phyloP scores from a whole-genome alignment of 495 filamentous ascomycete species.

The Lasiosphaeriaceae sp. region DNA sequence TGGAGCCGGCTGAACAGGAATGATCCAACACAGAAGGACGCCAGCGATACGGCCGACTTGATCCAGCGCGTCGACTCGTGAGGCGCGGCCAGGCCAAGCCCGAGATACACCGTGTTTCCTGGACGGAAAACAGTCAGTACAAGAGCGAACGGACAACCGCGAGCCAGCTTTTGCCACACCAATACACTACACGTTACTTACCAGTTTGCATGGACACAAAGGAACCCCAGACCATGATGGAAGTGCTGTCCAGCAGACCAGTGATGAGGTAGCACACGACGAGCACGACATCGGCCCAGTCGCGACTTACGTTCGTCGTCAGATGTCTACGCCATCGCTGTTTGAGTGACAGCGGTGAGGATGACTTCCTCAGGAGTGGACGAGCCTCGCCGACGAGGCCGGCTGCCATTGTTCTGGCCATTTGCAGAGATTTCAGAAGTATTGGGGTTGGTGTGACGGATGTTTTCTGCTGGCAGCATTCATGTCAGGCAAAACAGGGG shows the following conservation, averaged over 20 bases:
- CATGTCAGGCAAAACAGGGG: no score
- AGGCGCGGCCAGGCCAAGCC: conserved; percentile 59
- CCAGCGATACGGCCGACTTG: conserved; percentile 60
- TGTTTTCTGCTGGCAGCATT: no score
- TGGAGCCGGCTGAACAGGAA: conserved; percentile 61
- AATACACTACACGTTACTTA: no score
- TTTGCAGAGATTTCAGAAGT: neutral
- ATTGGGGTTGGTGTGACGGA: conserved; percentile 8
- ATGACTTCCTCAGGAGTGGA: conserved; percentile 32
- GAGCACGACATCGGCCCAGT: conserved; percentile 58
- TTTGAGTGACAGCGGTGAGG: conserved; percentile 4
- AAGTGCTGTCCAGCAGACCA: conserved; percentile 67
- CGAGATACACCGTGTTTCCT: conserved; percentile 72
- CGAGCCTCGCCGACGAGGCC: conserved; percentile 33
- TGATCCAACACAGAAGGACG: conserved; percentile 64
- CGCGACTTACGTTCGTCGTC: conserved; percentile 45
- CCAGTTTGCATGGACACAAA: conserved; percentile 81
- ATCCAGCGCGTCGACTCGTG: conserved; percentile 55
- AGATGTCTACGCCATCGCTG: conserved; percentile 39
- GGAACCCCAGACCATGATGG: conserved; percentile 68
- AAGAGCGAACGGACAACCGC: neutral
- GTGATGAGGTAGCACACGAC: conserved; percentile 69
- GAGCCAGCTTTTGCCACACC: neutral
- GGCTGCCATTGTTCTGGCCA: no score
- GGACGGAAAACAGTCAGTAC: neutral